Conservation (phyloP, 2,329 filamentous ascomycete species). For the Pseudogymnoascus verrucosus region DNA sequence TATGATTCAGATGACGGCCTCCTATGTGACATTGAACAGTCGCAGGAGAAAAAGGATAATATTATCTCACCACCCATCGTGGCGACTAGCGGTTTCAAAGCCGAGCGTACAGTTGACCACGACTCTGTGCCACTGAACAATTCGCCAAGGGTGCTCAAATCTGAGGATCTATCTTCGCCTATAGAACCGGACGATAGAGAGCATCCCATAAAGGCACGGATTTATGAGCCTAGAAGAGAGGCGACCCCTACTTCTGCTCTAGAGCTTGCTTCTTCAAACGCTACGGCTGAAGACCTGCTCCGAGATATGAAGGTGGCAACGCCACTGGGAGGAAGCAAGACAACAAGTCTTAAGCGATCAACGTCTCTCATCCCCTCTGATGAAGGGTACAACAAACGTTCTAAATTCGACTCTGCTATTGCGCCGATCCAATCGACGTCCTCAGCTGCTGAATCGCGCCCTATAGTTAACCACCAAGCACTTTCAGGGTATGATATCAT, state of each 20-base stretch:
- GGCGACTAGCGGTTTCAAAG: neutral
- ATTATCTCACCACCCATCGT: neutral
- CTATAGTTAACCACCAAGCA: neutral
- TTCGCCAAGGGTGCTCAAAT: neutral
- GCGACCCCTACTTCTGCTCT: neutral
- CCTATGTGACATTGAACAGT: constrained; percentile 26
- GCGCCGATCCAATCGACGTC: neutral
- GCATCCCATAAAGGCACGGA: neutral
- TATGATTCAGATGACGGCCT: constrained; percentile 49
- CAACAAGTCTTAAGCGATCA: neutral
- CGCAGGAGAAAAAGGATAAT: constrained; percentile 15
- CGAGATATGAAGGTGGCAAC: neutral
- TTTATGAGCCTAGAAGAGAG: neutral
- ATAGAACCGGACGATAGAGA: neutral
- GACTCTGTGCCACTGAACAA: neutral
- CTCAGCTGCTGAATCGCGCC: neutral
- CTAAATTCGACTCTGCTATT: neutral
- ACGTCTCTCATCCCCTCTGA: neutral
- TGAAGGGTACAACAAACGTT: neutral
- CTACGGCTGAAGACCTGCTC: neutral
- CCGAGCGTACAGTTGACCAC: neutral
- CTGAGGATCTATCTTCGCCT: neutral
- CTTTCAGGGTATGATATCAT: neutral
- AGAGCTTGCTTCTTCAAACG: neutral
- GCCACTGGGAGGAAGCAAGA: neutral